Evolutionary conservation across 441 rosid genomes (phyloP).

Genomic region (Gossypium trilobum): DNA sequence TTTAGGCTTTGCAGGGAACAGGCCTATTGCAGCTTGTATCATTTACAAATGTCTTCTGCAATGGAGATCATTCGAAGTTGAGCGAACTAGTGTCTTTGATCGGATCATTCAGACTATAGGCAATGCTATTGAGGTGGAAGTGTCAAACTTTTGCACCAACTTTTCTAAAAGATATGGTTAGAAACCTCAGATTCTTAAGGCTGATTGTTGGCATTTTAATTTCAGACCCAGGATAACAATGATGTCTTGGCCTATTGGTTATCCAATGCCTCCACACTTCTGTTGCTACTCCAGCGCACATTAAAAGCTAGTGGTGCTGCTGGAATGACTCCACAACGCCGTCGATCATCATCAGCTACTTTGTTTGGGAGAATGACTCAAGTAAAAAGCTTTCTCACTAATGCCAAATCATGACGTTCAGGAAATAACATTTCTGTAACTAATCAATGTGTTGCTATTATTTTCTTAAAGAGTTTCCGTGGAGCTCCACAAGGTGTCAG

Average conservation of each 20-base stretch:
- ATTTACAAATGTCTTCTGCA: constrained; percentile 92
- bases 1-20: constrained; percentile 68
- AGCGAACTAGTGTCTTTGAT: constrained; percentile 86
- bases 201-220: constrained; percentile 18
- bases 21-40: constrained; percentile 90
- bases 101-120: constrained; percentile 91
- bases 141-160: constrained; percentile 12
- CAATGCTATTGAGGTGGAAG: constrained; percentile 84
- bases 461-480: constrained; percentile 67
- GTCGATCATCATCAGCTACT: constrained; percentile 95
- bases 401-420: constrained; percentile 2
- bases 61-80: constrained; percentile 99
- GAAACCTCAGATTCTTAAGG: constrained; percentile 15
- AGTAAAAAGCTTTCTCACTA: constrained; percentile 27
- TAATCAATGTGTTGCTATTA: constrained; percentile 20
- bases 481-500: constrained; percentile 90
- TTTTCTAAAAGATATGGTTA: background rate
- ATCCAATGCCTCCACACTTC: constrained; percentile 93
- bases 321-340: constrained; percentile 97
- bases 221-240: constrained; percentile 89
- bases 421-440: constrained; percentile 11
- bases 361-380: constrained; percentile 96
- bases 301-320: constrained; percentile 97
- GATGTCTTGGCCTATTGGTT: constrained; percentile 87
- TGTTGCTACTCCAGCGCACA: constrained; percentile 86